A percentile compares a stretch with the other conserved stretches of the same genome.
Conservation (phyloP, 2,329 filamentous ascomycete genomes). For the Stromatinia cepivora region DNA sequence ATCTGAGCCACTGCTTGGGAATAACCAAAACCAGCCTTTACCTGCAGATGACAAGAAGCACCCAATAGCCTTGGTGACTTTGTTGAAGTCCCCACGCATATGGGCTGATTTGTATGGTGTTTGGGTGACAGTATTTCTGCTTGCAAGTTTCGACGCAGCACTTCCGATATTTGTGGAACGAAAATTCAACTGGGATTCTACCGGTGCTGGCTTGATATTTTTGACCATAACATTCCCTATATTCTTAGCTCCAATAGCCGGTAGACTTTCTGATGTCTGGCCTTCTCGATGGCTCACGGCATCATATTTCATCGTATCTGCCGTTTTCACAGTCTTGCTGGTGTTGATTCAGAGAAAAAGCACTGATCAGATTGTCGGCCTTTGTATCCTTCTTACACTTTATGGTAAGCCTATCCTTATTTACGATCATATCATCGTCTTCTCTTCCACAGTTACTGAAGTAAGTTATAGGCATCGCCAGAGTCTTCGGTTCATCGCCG, state of each 20-base stretch:
- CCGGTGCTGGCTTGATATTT: conserved; percentile 58
- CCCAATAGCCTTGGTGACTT: conserved; percentile 38
- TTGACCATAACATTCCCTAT: conserved; percentile 58
- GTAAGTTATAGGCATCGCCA: conserved; percentile 19
- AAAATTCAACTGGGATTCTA: conserved; percentile 55
- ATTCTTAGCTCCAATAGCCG: conserved; percentile 58
- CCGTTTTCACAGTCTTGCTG: conserved; percentile 61
- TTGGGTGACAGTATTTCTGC: conserved; percentile 49
- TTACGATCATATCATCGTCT: background rate
- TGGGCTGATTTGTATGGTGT: conserved; percentile 44
- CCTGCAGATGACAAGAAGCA: background rate
- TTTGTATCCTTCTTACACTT: conserved; percentile 62
- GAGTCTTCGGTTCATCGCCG: conserved; percentile 24
- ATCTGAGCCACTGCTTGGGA: conserved; percentile 22
- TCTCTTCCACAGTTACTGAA: conserved; percentile 1
- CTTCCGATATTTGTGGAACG: conserved; percentile 55
- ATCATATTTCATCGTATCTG: conserved; percentile 55
- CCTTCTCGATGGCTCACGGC: conserved; percentile 62
- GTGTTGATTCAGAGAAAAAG: conserved; percentile 61
- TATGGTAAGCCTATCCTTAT: conserved; percentile 46
- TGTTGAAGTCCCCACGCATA: conserved; percentile 45
- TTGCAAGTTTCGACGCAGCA: conserved; percentile 56
- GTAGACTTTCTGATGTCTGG: conserved; percentile 49
- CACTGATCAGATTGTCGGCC: conserved; percentile 60
- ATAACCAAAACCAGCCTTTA: conserved; percentile 27